Evolutionary conservation across 2,329 filamentous ascomycete species (phyloP), one percentile per base, ranked within the genome.

Genomic region (Claviceps sp.): DNA sequence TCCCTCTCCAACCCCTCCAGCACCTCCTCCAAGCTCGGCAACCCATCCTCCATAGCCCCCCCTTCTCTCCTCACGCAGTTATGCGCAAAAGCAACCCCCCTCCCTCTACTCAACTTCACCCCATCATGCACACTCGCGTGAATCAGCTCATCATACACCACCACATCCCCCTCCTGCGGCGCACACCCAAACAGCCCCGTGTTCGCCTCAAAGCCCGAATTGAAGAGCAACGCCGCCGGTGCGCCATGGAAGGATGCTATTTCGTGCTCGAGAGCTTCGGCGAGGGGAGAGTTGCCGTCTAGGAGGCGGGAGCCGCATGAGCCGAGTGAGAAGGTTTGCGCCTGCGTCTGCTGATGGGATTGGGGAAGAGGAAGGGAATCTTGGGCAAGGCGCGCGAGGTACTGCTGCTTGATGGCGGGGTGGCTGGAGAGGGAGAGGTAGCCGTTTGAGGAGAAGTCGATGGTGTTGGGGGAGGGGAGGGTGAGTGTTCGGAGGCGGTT

Each of bases 101-200:
- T 64, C 0, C 80, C 82, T 1, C 83, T 74, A 6, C 80, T 82
- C 20, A 83, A 59, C 18, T 74, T 73, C 82, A 90, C 87, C 0
- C 86, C 87, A 62, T 90, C 86, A 54, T 88, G 86, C 1, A 83
- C 79, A 58, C 84, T 89, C 0, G 87, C 87, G 58, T 91, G 87
- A 14, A 91, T 81, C 37, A 85, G 71, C 62, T 85, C 84, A 60
- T 91, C 87, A 57, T 86, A 84, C 0, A 93, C 63, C 22, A 93
- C 72, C 1, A 76, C 59, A 62, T 86, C 83, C 0, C 75, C 78
- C 0, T 67, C 69, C 55, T 81, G 80, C 1, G 82, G 79, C 1
- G 82, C 69, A 51, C 75, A 78, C 2, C 73, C 68, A n/a, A 85
- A 75, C 1, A 85, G 68, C 0, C 80, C 82, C 0, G 77, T 72